Conservation (phyloP, 495 filamentous ascomycete genomes). For the Apodospora peruviana region DNA sequence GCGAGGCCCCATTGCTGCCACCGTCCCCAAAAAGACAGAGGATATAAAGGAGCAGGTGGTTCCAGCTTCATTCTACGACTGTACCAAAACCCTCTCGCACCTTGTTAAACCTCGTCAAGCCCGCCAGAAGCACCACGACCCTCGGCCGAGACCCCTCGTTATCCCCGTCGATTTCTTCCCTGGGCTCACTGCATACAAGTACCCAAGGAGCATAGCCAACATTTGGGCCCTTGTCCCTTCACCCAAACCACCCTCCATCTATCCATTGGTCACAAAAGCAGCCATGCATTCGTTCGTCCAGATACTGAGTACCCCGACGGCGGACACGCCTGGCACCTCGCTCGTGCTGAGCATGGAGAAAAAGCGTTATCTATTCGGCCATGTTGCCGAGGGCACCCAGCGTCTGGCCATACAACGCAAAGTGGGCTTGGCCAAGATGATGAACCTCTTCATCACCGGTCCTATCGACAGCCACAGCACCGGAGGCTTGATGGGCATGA, state of each 20-base stretch:
- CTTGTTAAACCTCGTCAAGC: too few species aligned
- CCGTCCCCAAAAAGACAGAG: too few species aligned
- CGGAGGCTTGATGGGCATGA: conserved; percentile 78
- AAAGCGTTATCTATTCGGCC: conserved; percentile 83
- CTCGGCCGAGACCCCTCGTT: neutral
- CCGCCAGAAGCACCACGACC: too few species aligned
- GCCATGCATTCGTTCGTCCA: conserved; percentile 67
- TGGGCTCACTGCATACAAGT: neutral
- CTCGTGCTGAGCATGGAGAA: conserved; percentile 71
- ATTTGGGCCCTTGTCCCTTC: neutral
- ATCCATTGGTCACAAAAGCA: neutral
- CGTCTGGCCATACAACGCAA: conserved; percentile 65
- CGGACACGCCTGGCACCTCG: conserved; percentile 78
- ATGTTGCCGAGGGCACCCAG: conserved; percentile 78
- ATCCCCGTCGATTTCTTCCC: conserved; percentile 2
- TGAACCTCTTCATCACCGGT: conserved; percentile 77
- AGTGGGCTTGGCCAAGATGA: conserved; percentile 51
- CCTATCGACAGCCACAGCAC: conserved; percentile 64
- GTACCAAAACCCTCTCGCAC: too few species aligned
- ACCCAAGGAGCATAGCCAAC: too few species aligned
- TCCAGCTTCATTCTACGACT: too few species aligned
- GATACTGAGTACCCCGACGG: conserved; percentile 76
- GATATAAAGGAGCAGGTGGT: too few species aligned
- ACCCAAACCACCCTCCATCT: neutral
- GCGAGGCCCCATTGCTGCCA: too few species aligned